Conservation (phyloP, 352 stramenopile species). For the Globisporangium acanthophoron region DNA sequence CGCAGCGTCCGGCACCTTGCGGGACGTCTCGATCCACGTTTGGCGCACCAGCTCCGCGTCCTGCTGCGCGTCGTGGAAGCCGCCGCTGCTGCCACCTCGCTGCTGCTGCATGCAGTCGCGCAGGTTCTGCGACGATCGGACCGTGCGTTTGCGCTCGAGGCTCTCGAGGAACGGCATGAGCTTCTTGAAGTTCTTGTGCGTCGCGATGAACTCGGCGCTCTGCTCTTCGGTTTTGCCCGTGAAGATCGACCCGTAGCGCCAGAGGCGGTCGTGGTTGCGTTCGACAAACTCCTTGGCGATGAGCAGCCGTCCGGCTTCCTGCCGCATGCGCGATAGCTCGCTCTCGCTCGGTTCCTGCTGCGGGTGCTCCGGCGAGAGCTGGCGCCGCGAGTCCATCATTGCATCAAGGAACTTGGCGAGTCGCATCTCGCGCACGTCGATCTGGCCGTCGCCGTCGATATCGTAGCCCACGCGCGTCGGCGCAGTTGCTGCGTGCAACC, state of each 20-base stretch:
- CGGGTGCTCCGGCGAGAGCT: slow-evolving; percentile 2
- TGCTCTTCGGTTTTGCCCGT: slow-evolving; percentile 51
- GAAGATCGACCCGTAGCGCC: slow-evolving; percentile 65
- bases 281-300: slow-evolving; percentile 69
- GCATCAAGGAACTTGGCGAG: slow-evolving; percentile 56
- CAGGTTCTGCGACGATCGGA: slow-evolving; percentile 51
- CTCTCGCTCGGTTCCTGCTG: slow-evolving; percentile 17
- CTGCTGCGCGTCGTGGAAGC: slow-evolving; percentile 1
- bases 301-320: slow-evolving; percentile 44
- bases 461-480: slow-evolving; percentile 32
- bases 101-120: slow-evolving; percentile 24
- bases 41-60: slow-evolving; percentile 17
- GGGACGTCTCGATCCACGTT: slow-evolving; percentile 58
- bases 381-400: slow-evolving; percentile 34
- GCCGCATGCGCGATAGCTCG: slow-evolving; percentile 41
- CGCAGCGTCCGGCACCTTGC: slow-evolving; percentile 36
- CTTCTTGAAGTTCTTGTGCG: slow-evolving; percentile 63
- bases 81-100: neutral
- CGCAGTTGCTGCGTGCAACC: neutral
- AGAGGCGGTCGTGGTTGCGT: slow-evolving; percentile 57
- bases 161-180: slow-evolving; percentile 58
- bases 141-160: slow-evolving; percentile 47
- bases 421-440: slow-evolving; percentile 65
- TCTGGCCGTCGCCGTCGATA: slow-evolving; percentile 58
- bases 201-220: slow-evolving; percentile 53